These are phyloP conservation scores for Carallia pectinifolia DNA, from an alignment of 345 rosid genomes.

Conservation along the genomic window DNA sequence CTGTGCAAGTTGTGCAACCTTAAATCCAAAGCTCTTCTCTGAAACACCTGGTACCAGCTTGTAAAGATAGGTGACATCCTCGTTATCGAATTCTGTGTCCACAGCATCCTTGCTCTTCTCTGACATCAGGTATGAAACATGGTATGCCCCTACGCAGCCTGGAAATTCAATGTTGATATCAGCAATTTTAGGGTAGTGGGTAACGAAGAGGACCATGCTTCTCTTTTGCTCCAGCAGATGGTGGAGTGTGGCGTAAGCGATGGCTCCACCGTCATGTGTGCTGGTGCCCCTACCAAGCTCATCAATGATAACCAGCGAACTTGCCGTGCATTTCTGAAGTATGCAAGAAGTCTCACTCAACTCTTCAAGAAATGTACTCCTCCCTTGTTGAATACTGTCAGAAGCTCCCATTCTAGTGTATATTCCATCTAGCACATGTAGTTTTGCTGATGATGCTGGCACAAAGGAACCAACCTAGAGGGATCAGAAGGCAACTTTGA, in stretches of 20 bases:
- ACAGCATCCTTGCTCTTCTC: constrained; percentile 21
- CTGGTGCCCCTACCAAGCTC: constrained; percentile 98
- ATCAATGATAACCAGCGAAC: constrained; percentile 81
- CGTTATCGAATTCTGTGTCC: constrained; percentile 37
- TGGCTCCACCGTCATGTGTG: constrained; percentile 91
- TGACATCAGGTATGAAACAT: constrained; percentile 78
- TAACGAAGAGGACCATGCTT: constrained; percentile 84
- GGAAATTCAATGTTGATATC: constrained; percentile 53
- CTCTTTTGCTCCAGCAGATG: constrained; percentile 65
- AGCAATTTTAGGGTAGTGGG: constrained; percentile 87
- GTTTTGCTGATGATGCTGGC: constrained; percentile 74
- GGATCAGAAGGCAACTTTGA: constrained; percentile 25
- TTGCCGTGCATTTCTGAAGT: constrained; percentile 60
- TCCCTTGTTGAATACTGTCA: constrained; percentile 88
- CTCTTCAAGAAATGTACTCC: constrained; percentile 94
- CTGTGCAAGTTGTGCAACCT: constrained; percentile 92
- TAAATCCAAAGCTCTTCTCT: constrained; percentile 82
- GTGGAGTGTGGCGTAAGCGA: constrained; percentile 85
- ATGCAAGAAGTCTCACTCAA: constrained; percentile 78
- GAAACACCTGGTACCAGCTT: constrained; percentile 83
- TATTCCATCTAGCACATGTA: constrained; percentile 80
- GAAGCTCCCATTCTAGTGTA: constrained; percentile 96
- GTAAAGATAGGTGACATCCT: constrained; percentile 81
- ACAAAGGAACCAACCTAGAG: constrained; percentile 94
- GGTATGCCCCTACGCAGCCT: constrained; percentile 64